Conservation (phyloP, 2,329 filamentous ascomycete species). For the Curvularia verruculosa region DNA sequence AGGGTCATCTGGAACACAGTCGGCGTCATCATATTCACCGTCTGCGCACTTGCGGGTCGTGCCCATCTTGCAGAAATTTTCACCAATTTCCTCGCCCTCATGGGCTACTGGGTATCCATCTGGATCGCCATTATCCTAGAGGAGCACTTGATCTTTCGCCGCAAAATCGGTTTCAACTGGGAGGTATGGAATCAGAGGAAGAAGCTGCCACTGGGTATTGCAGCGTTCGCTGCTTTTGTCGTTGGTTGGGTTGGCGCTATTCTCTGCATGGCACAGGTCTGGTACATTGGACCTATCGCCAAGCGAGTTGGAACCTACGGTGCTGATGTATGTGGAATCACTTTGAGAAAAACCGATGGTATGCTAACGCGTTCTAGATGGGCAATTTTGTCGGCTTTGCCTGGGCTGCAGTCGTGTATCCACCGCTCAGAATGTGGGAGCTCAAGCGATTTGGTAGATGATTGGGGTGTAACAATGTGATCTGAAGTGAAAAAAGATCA, state of each 20-base stretch:
- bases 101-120: conserved; percentile 73
- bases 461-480: conserved; percentile 2
- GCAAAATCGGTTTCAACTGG: conserved; percentile 63
- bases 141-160: conserved; percentile 68
- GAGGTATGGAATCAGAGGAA: conserved; percentile 63
- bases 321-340: conserved; percentile 57
- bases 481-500: background rate
- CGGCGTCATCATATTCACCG: conserved; percentile 66
- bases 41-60: conserved; percentile 68
- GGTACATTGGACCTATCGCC: conserved; percentile 70
- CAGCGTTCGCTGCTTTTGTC: conserved; percentile 66
- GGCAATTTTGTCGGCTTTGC: conserved; percentile 66
- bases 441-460: conserved; percentile 57
- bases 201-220: conserved; percentile 67
- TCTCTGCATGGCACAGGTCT: conserved; percentile 71
- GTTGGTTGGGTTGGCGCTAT: conserved; percentile 70
- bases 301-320: conserved; percentile 63
- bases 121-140: conserved; percentile 68
- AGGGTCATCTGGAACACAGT: conserved; percentile 69
- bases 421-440: conserved; percentile 60
- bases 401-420: conserved; percentile 64
- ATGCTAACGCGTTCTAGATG: conserved; percentile 49
- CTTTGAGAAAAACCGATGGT: background rate
- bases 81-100: conserved; percentile 71
- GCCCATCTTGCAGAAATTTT: conserved; percentile 68